Evolutionary conservation across 768 basidiomycete species (phyloP).

Genomic region (Suillus alpinus): DNA sequence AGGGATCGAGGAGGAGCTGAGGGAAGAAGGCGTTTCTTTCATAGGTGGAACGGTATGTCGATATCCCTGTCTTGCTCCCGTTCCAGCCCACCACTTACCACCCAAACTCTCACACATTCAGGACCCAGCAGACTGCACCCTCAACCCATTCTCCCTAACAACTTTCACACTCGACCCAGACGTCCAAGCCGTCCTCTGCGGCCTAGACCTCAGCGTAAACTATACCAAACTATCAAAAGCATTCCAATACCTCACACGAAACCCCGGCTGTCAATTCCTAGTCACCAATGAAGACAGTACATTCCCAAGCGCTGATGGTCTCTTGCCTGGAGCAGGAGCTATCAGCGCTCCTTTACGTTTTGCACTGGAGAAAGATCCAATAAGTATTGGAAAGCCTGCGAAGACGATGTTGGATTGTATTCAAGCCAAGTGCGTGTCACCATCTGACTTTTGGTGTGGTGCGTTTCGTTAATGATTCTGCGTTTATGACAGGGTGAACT

Average conservation of each 20-base stretch:
- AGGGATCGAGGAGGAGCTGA: constrained; percentile 91
- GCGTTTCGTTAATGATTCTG: too few species aligned
- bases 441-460: not conserved
- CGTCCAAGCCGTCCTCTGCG: constrained; percentile 93
- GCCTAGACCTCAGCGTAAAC: constrained; percentile 81
- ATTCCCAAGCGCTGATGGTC: constrained; percentile 68
- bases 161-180: constrained; percentile 72
- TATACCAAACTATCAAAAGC: constrained; percentile 95
- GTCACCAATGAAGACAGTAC: constrained; percentile 93
- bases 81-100: not conserved
- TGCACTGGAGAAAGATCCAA: constrained; percentile 66
- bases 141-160: constrained; percentile 63
- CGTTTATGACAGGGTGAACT: constrained; percentile 58
- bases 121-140: constrained; percentile 83
- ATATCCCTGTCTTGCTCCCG: not conserved
- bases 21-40: constrained; percentile 77
- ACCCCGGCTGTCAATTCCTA: constrained; percentile 79
- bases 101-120: constrained; percentile 27
- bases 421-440: constrained; percentile 56
- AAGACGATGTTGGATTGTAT: constrained; percentile 92
- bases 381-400: constrained; percentile 89
- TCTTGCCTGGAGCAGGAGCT: constrained; percentile 84
- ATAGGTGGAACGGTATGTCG: constrained; percentile 79
- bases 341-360: constrained; percentile 80
- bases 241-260: constrained; percentile 82